Evolutionary conservation across 164 flowering plant genomes (phyloP).

Genomic region (Stephania cephalantha): DNA sequence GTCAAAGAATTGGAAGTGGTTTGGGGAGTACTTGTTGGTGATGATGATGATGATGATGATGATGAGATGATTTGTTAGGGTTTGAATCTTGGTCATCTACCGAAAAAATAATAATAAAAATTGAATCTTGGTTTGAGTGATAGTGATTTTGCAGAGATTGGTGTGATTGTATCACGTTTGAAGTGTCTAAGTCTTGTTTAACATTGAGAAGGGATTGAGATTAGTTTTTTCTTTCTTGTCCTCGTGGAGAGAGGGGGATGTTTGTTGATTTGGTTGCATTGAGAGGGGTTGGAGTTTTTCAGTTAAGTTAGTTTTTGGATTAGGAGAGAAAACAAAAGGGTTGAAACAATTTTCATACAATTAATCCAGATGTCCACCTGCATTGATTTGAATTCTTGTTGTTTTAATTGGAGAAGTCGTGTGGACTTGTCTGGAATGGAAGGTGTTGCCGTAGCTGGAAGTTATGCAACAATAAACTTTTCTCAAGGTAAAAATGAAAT

Average conservation of each 20-base stretch:
- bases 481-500: constrained; percentile 6
- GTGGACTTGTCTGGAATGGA: not conserved
- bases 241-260: not conserved
- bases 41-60: not conserved
- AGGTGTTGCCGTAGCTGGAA: constrained; percentile 2
- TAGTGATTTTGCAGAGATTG: not conserved
- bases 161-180: not conserved
- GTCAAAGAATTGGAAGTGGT: not conserved
- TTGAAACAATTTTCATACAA: not conserved
- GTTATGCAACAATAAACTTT: constrained; percentile 6
- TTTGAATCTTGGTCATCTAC: not conserved
- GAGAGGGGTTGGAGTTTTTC: not conserved
- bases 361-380: not conserved
- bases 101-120: too few relatives aligned
- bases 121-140: too few relatives aligned
- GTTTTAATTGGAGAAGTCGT: not conserved
- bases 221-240: not conserved
- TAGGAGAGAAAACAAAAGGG: not conserved
- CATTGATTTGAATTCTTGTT: not conserved
- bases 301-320: not conserved
- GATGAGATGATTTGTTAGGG: not conserved
- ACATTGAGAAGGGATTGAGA: not conserved
- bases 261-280: not conserved
- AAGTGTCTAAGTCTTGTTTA: not conserved
- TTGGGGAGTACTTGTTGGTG: not conserved